phyloP scores from a whole-genome alignment of 306 rosid genomes.

The Trifolium repens region DNA sequence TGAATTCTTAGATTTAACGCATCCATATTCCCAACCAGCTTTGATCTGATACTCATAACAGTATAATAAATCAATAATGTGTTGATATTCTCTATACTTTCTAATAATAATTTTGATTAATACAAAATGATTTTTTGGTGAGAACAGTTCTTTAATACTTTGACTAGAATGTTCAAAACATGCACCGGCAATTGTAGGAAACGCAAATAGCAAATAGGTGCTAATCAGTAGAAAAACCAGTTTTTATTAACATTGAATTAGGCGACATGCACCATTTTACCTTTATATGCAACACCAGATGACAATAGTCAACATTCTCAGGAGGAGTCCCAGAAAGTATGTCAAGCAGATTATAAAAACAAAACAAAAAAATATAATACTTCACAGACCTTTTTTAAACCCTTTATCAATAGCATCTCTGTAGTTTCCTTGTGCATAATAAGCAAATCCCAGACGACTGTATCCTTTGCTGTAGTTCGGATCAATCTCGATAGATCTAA shows the following conservation, averaged over 20 bases:
- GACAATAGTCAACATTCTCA: conserved; percentile 22
- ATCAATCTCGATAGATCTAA: conserved; percentile 77
- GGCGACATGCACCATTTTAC: conserved; percentile 12
- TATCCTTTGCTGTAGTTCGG: conserved; percentile 92
- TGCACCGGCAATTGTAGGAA: conserved; percentile 6
- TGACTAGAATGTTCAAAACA: conserved; percentile 10
- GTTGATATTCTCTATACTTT: conserved; percentile 3
- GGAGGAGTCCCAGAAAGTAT: conserved; percentile 8
- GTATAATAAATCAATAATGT: not conserved
- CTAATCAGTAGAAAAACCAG: not conserved
- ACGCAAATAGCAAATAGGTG: not conserved
- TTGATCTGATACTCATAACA: not conserved
- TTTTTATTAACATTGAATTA: conserved; percentile 5
- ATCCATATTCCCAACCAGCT: conserved; percentile 36
- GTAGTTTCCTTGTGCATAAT: conserved; percentile 85
- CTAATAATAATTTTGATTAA: conserved; percentile 8
- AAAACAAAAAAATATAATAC: not conserved
- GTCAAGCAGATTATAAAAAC: conserved; percentile 15
- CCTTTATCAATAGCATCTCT: conserved; percentile 77
- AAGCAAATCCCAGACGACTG: conserved; percentile 88
- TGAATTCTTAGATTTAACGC: not conserved
- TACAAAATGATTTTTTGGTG: not conserved
- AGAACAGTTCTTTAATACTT: conserved; percentile 29
- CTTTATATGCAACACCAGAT: conserved; percentile 5
- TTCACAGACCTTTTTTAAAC: conserved; percentile 70